Percentiles rank a stretch among this genome's conserved stretches.
phyloP scores from a whole-genome alignment of 805 yeast genomes.

The Candida coquimbonensis region DNA sequence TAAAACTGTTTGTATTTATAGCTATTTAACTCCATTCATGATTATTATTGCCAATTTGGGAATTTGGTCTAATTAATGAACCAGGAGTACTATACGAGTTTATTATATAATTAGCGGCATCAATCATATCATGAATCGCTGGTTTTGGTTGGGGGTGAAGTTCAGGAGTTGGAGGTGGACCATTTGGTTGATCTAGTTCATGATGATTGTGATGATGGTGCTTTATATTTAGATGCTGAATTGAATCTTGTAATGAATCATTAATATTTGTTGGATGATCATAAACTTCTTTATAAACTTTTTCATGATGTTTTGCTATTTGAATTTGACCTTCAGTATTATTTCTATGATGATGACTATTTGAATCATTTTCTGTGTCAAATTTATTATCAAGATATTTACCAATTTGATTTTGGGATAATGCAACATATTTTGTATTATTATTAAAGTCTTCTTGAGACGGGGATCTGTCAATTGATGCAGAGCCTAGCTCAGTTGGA shows the following conservation, averaged over 20 bases:
- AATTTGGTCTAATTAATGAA: constrained; percentile 12
- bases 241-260: not conserved
- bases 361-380: constrained; percentile 1
- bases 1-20: not conserved
- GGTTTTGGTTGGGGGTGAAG: not conserved
- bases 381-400: constrained; percentile 14
- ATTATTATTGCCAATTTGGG: constrained; percentile 7
- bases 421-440: constrained; percentile 7
- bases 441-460: constrained; percentile 1
- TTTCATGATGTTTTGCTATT: too few species aligned
- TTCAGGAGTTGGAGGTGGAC: constrained; percentile 7
- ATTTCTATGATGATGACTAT: not conserved
- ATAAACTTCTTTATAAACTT: not conserved
- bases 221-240: not conserved
- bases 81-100: constrained; percentile 20
- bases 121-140: not conserved
- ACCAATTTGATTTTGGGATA: constrained; percentile 15
- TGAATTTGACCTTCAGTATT: not conserved
- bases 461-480: not conserved
- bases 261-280: not conserved
- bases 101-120: constrained; percentile 8
- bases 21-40: constrained; percentile 16
- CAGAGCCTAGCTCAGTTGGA: not conserved
- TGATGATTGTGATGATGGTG: not conserved
- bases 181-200: not conserved